Evolutionary conservation across 106 monocot genomes (phyloP), one percentile per base, ranked within the genome.

Genomic region (Apostasia shenzhenica): DNA sequence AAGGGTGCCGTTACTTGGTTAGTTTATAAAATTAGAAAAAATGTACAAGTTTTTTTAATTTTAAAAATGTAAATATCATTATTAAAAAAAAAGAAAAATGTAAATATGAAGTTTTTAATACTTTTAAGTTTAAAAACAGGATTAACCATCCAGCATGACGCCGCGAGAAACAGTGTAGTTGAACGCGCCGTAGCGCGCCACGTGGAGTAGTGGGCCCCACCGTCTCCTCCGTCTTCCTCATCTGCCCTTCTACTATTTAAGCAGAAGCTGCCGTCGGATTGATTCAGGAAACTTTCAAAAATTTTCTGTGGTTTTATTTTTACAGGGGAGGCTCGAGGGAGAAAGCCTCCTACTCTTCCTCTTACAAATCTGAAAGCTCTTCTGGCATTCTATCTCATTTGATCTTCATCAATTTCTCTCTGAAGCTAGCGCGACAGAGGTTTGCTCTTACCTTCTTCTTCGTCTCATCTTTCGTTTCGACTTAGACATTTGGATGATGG

Each of bases 141-240:
- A 26, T 26, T 26, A 26, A 26, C 26, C 26, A 26, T 26, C 26
- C 26, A 26, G 26, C 26, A 26, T 26, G 26, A 26, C 26, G 26
- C n/a, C 48, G 65, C 0, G 26, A 48, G 65, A 65, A 65, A 26
- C 64, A 48, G 65, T 48, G 65, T 65, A 37, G 65, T 48, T 48
- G 48, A 48, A 14, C 26, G 65, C 65, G 7, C 37, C 38, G 7
- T 2, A 48, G 47, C 48, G 47, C 2, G 26, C 26, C 26, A 47
- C 2, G 9, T 14, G 65, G 48, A 5, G 62, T 14, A 48, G 65
- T 8, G 65, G 65, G 11, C 48, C 65, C 65, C 46, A 2, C 0
- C 26, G 37, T 40, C 12, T 62, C n/a, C 9, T 41, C n/a, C 5
- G 12, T 40, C 41, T 44, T 43, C 43, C 11, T 43, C 14, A 61